phyloP scores from a whole-genome alignment of 805 yeast species.

The Ogataea glucozyma region DNA sequence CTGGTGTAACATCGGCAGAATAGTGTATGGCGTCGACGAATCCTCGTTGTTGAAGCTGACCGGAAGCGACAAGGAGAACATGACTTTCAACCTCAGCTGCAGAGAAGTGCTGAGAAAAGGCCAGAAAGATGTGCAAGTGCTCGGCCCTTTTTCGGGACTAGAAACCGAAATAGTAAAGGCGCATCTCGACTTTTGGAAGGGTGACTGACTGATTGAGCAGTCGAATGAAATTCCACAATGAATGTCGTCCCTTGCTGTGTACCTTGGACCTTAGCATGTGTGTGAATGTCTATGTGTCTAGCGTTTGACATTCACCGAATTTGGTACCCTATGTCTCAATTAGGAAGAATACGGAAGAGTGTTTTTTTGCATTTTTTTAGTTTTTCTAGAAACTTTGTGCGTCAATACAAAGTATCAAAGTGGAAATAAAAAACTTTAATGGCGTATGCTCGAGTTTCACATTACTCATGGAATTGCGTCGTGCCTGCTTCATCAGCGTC shows the following conservation, averaged over 20 bases:
- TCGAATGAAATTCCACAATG: not conserved
- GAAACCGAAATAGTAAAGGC: slow-evolving; percentile 25
- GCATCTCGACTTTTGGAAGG: slow-evolving; percentile 30
- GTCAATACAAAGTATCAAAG: not conserved
- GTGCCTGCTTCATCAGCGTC: no score
- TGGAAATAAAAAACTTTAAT: no score
- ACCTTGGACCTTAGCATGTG: no score
- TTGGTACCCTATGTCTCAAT: not conserved
- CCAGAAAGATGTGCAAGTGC: slow-evolving; percentile 30
- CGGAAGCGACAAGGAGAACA: slow-evolving; percentile 29
- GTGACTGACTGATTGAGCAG: not conserved
- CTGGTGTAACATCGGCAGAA: slow-evolving; percentile 33
- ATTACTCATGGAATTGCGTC: no score
- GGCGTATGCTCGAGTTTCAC: no score
- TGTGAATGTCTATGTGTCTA: no score
- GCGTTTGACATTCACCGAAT: not conserved
- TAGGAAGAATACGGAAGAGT: not conserved
- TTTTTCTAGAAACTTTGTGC: slow-evolving; percentile 1
- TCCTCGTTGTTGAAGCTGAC: slow-evolving; percentile 24
- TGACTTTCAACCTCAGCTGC: slow-evolving; percentile 29
- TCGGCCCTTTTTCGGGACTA: slow-evolving; percentile 30
- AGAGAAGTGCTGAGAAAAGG: slow-evolving; percentile 25
- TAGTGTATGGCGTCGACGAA: slow-evolving; percentile 31
- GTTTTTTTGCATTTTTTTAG: not conserved
- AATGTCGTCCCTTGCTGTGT: no score